Conservation (phyloP, 2,329 filamentous ascomycete species). For the Ceratocystis harringtonii region DNA sequence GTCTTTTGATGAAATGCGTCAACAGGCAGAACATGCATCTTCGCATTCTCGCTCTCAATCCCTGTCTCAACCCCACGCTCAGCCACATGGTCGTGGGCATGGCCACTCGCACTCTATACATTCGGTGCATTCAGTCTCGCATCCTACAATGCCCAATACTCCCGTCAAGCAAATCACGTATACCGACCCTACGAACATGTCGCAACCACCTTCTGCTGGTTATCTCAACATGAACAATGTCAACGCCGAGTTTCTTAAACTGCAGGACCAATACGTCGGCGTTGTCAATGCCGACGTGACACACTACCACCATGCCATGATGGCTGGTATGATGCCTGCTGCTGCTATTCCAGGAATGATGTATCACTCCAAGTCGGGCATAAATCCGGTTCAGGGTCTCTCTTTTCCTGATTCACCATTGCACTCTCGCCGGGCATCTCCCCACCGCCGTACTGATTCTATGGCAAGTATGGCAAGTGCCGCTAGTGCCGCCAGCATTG, state of each 20-base stretch:
- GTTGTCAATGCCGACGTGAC: constrained; percentile 12
- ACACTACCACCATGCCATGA: constrained; percentile 15
- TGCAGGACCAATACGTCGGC: constrained; percentile 20
- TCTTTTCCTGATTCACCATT: not conserved
- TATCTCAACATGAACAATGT: constrained; percentile 41
- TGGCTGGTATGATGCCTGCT: constrained; percentile 14
- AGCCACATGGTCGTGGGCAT: not conserved
- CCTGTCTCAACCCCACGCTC: constrained; percentile 3
- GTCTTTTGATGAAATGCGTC: constrained; percentile 44
- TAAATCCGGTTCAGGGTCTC: not conserved
- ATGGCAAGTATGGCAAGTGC: constrained; percentile 42
- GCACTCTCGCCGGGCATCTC: constrained; percentile 19
- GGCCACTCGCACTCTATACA: constrained; percentile 7
- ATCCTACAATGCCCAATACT: constrained; percentile 12
- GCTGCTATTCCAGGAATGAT: constrained; percentile 10
- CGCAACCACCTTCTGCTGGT: constrained; percentile 35
- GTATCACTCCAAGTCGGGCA: constrained; percentile 8
- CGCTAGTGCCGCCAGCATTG: constrained; percentile 44
- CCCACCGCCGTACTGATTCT: constrained; percentile 44
- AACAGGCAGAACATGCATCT: constrained; percentile 35
- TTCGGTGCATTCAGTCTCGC: not conserved
- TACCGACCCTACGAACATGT: constrained; percentile 27
- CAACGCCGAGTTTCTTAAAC: constrained; percentile 31
- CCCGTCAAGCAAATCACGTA: constrained; percentile 28
- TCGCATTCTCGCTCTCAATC: constrained; percentile 2